Conservation (phyloP, 345 rosid species). For the Firmiana major region DNA sequence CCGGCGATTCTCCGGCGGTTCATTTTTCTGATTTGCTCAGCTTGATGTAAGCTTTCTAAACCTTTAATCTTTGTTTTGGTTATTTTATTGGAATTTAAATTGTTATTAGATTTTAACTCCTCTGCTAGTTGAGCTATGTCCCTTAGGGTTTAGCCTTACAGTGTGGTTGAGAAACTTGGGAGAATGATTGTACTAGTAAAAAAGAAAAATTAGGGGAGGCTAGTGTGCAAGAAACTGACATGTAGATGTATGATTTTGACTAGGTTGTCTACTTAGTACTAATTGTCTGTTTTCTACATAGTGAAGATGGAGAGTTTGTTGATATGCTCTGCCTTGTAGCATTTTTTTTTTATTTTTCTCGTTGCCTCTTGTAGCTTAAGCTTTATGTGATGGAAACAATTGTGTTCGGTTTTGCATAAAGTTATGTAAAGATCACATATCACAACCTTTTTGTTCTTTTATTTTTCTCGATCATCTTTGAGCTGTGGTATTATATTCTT, state of each 20-base stretch:
- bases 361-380: constrained; percentile 1
- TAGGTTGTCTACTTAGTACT: constrained; percentile 22
- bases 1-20: no score
- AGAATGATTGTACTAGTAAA: constrained; percentile 17
- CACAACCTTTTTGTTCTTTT: not conserved
- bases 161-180: constrained; percentile 35
- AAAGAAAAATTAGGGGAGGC: constrained; percentile 13
- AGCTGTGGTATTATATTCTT: no score
- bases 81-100: no score
- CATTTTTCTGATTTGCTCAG: no score
- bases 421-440: not conserved
- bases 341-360: not conserved
- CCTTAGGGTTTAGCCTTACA: no score
- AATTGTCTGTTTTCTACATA: constrained; percentile 22
- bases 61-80: no score
- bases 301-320: constrained; percentile 19
- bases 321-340: not conserved
- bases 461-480: not conserved
- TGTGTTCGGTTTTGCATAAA: not conserved
- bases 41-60: no score
- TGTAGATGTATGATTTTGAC: constrained; percentile 35
- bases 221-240: constrained; percentile 36
- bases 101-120: no score
- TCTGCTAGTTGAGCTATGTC: no score
- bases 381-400: not conserved